Conservation (phyloP, 2,329 filamentous ascomycete genomes). For the Penicillium vulpinum region DNA sequence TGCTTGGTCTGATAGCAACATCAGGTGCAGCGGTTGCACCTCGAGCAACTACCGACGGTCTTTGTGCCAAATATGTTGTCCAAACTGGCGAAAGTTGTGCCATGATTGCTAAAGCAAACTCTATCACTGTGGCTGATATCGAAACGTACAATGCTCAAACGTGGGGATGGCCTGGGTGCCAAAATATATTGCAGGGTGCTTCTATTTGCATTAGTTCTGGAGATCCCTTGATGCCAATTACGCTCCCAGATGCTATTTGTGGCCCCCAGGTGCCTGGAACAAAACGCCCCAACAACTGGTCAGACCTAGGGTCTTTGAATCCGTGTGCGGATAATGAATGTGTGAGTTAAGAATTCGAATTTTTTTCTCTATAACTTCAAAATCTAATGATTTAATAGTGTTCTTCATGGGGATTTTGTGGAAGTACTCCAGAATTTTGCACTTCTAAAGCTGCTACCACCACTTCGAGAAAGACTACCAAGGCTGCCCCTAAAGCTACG, state of each 20-base stretch:
- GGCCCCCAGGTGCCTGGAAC: constrained; percentile 50
- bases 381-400: constrained; percentile 2
- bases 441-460: background rate
- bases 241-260: constrained; percentile 44
- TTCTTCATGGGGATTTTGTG: background rate
- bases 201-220: constrained; percentile 47
- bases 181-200: constrained; percentile 28
- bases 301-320: constrained; percentile 14
- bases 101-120: constrained; percentile 34
- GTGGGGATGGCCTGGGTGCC: constrained; percentile 48
- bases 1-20: background rate
- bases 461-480: background rate
- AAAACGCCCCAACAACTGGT: constrained; percentile 29
- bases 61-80: constrained; percentile 41
- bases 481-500: background rate
- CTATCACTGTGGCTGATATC: constrained; percentile 43
- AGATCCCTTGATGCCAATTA: constrained; percentile 43
- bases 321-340: constrained; percentile 8
- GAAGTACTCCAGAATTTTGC: background rate
- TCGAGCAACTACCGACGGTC: background rate
- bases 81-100: constrained; percentile 38
- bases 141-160: constrained; percentile 44
- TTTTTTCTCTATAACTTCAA: background rate
- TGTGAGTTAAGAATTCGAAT: constrained; percentile 1
- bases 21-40: background rate